Evolutionary conservation across 1,284 basidiomycete species (phyloP).

Genomic region (Malassezia dermatis): DNA sequence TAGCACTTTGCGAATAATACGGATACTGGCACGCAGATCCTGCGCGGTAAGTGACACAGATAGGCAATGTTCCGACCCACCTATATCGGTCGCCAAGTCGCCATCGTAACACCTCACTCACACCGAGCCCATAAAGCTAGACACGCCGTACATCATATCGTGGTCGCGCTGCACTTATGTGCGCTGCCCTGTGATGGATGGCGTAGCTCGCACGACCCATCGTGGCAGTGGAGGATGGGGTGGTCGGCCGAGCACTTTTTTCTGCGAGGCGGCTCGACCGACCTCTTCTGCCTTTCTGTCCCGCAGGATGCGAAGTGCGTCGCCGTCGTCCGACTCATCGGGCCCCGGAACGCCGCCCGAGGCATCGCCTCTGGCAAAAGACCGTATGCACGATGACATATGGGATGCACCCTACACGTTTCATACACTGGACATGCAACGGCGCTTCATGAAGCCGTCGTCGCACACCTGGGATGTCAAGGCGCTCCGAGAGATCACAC

Average conservation of each 20-base stretch:
- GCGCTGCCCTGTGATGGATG: background rate
- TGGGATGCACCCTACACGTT: conserved; percentile 54
- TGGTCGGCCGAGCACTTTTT: conserved; percentile 5
- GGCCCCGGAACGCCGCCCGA: conserved; percentile 15
- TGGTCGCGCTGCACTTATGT: no score
- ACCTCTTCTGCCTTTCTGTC: background rate
- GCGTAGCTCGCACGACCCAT: background rate
- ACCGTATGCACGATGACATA: background rate
- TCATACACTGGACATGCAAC: conserved; percentile 73
- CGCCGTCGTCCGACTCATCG: conserved; percentile 11
- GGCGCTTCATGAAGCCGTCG: conserved; percentile 68
- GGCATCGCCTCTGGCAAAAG: background rate
- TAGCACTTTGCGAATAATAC: no score
- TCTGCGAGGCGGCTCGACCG: background rate
- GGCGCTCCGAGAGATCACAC: conserved; percentile 82
- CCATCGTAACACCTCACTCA: no score
- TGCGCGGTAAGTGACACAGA: no score
- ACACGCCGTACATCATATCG: no score
- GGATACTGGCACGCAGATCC: no score
- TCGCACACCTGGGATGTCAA: conserved; percentile 62
- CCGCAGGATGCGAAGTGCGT: conserved; percentile 9
- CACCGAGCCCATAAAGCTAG: no score
- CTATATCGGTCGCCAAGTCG: no score
- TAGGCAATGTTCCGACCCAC: no score
- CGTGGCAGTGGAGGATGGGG: background rate